Evolutionary conservation across 371 early-diverging fungal genomes (phyloP), one percentile per base, ranked within the genome.

Genomic region (Entomophthora muscae): DNA sequence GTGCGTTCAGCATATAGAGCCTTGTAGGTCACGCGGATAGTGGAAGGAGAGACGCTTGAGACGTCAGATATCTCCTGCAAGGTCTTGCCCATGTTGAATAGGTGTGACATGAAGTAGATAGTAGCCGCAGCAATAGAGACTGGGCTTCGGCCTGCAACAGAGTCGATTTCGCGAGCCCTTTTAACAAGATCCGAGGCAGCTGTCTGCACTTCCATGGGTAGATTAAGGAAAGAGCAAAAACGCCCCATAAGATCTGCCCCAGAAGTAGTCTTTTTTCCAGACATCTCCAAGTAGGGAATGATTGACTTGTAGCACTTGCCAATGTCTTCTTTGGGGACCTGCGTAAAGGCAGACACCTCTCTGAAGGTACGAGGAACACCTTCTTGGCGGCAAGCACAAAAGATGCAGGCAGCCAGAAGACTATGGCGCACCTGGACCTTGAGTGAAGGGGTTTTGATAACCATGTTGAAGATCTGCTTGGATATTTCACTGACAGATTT

Each of bases 371-470:
- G 83, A 1, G 92, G 85, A 0, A 89, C 95, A 23, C 80, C 79
- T 66, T 93, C 89, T 68, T 93, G 84, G 52, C 94, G 83, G 74
- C 98, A 98, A 5, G 98, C 99, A 66, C 97, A 86, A 66, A 91
- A 94, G 66, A 99, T 90, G 71, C 98, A 98, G 1, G 97, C 95
- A 3, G 96, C 98, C 71, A 94, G 89, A 63, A 98, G 82, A 21
- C 89, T 89, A 65, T 96, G 91, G 52, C 82, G 81, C 28, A 84
- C 84, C 75, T 97, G 97, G 52, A 97, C 93, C 54, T 87, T 83
- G 23, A 93, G 71, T 33, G 94, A 65, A 67, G 94, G 92, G 56
- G 91, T 91, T 61, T 93, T 90, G 66, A 85, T 83, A 3, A 83
- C 86, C 31, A 83, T 78, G 71, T 95, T 95, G 75, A 90, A 99